Evolutionary conservation across 1,284 basidiomycete genomes (phyloP).

Genomic region (Tilletia horrida): DNA sequence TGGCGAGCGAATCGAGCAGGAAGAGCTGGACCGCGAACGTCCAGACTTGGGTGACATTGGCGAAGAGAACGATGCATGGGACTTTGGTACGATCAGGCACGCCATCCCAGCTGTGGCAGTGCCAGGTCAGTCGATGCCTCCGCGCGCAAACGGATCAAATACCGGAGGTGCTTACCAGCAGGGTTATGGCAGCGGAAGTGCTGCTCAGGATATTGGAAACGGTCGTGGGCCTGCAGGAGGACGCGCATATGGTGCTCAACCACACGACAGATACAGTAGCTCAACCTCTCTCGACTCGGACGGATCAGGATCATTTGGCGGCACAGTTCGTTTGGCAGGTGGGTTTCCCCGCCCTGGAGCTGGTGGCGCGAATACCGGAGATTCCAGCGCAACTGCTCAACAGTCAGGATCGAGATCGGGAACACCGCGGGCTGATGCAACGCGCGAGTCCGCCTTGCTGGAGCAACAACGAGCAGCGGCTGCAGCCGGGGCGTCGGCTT

Average conservation of each 20-base stretch:
- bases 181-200: not conserved
- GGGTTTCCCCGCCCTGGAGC: conserved; percentile 28
- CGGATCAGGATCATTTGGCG: conserved; percentile 36
- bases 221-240: not conserved
- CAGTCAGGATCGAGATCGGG: not conserved
- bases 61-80: conserved; percentile 43
- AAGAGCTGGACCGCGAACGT: conserved; percentile 34
- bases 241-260: not conserved
- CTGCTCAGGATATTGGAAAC: not conserved
- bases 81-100: conserved; percentile 46
- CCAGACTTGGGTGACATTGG: conserved; percentile 39
- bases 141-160: conserved; percentile 6
- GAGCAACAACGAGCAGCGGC: conserved; percentile 5
- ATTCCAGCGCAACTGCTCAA: not conserved
- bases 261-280: conserved; percentile 30
- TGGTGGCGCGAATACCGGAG: not conserved
- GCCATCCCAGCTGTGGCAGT: conserved; percentile 30
- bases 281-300: conserved; percentile 30
- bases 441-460: not conserved
- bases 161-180: not conserved
- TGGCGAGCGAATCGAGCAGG: conserved; percentile 42
- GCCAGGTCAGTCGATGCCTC: conserved; percentile 16
- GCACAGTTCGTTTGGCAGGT: conserved; percentile 37
- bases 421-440: conserved; percentile 9
- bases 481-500: not conserved